phyloP scores from a whole-genome alignment of 345 rosid genomes.

The Cardamine resedifolia region DNA sequence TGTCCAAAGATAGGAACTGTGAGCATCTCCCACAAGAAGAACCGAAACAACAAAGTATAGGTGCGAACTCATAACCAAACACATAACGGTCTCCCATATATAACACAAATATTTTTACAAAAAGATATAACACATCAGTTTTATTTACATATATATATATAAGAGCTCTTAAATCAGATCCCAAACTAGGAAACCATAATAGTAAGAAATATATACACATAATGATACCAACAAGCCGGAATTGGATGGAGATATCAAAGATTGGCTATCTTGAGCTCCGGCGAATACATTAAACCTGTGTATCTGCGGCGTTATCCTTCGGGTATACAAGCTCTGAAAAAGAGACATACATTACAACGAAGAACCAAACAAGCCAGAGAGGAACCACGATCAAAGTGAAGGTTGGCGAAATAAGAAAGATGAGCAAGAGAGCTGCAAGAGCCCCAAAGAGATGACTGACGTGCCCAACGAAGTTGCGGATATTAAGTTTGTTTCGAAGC shows the following conservation, averaged over 20 bases:
- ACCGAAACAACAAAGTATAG: not conserved
- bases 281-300: no score
- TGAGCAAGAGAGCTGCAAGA: conserved; percentile 11
- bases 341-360: not conserved
- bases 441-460: conserved; percentile 19
- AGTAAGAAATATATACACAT: not conserved
- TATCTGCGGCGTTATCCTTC: no score
- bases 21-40: not conserved
- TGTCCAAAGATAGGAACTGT: no score
- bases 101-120: not conserved
- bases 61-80: not conserved
- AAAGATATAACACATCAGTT: not conserved
- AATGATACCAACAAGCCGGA: not conserved
- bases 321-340: not conserved
- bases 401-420: not conserved
- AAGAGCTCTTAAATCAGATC: not conserved
- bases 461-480: conserved; percentile 2
- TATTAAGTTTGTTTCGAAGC: not conserved
- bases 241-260: not conserved
- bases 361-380: conserved; percentile 18
- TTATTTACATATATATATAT: no score
- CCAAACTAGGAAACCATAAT: no score
- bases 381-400: not conserved
- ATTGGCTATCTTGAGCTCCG: no score
- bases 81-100: not conserved